These are phyloP conservation scores for Zostera marina DNA, from an alignment of 116 monocot species.

Conservation along the genomic window DNA sequence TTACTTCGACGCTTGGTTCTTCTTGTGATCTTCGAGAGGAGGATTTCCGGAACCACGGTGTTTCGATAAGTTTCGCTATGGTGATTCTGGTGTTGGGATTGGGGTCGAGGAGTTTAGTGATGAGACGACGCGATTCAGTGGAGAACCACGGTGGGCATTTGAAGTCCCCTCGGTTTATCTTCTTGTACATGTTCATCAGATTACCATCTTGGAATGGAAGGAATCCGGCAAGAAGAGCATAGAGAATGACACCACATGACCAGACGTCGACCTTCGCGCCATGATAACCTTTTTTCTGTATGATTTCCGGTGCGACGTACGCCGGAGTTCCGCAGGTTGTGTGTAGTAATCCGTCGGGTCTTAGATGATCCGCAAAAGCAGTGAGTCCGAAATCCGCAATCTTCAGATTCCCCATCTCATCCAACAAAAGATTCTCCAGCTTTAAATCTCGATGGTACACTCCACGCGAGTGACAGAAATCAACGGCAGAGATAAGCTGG, in stretches of 20 bases:
- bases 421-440: constrained; percentile 44
- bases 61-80: constrained; percentile 21
- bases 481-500: constrained; percentile 48
- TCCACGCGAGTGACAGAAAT: constrained; percentile 45
- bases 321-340: constrained; percentile 65
- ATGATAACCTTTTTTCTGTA: constrained; percentile 41
- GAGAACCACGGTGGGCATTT: constrained; percentile 65
- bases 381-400: constrained; percentile 53
- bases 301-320: constrained; percentile 56
- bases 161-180: constrained; percentile 51
- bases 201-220: constrained; percentile 56
- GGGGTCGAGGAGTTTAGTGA: constrained; percentile 41
- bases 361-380: constrained; percentile 27
- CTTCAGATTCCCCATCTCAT: constrained; percentile 28
- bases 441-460: constrained; percentile 59
- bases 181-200: constrained; percentile 38
- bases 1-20: neutral
- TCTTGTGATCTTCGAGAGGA: neutral
- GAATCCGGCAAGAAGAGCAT: constrained; percentile 46
- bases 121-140: constrained; percentile 29
- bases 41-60: constrained; percentile 32
- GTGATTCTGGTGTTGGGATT: constrained; percentile 33
- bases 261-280: constrained; percentile 49
- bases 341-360: constrained; percentile 36
- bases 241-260: constrained; percentile 68